These are phyloP conservation scores for Calocybe indica DNA, from an alignment of 768 basidiomycete genomes.

Conservation along the genomic window DNA sequence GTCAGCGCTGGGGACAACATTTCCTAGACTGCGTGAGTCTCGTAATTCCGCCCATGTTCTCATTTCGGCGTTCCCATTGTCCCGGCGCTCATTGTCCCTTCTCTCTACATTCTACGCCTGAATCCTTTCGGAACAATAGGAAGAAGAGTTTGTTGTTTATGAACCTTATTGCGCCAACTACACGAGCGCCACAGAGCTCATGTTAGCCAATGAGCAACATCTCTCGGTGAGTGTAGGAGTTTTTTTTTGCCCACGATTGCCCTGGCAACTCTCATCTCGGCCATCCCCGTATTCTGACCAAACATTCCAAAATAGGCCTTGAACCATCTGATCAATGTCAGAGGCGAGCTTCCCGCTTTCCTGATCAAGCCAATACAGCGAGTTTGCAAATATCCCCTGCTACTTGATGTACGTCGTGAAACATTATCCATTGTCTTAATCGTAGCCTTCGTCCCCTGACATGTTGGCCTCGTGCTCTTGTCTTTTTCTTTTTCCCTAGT, in stretches of 20 bases:
- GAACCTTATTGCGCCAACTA: slow-evolving; percentile 98
- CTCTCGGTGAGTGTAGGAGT: slow-evolving; percentile 59
- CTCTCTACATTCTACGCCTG: slow-evolving; percentile 12
- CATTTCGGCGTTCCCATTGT: slow-evolving; percentile 39
- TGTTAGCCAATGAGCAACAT: slow-evolving; percentile 81
- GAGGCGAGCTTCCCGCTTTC: slow-evolving; percentile 91
- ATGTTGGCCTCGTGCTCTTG: slow-evolving; percentile 8
- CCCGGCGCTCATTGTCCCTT: slow-evolving; percentile 18
- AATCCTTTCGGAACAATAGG: slow-evolving; percentile 55
- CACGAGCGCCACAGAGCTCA: slow-evolving; percentile 78
- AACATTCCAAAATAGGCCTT: slow-evolving; percentile 53
- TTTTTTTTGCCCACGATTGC: slow-evolving; percentile 17
- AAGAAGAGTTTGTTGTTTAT: slow-evolving; percentile 93
- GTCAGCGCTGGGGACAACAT: slow-evolving; percentile 82
- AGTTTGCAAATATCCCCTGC: slow-evolving; percentile 95
- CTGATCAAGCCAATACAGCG: slow-evolving; percentile 98
- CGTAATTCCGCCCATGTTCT: slow-evolving; percentile 24
- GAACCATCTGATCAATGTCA: slow-evolving; percentile 82
- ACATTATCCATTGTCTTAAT: slow-evolving; percentile 1
- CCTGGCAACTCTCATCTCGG: slow-evolving; percentile 29
- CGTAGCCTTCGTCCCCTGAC: too few species aligned
- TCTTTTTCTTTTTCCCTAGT: slow-evolving; percentile 33
- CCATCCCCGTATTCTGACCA: slow-evolving; percentile 29
- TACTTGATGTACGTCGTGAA: slow-evolving; percentile 68
- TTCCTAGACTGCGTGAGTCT: slow-evolving; percentile 78